A percentile compares a stretch with the other conserved stretches of the same genome.
Conservation (phyloP, 164 flowering plant species). For the Macadamia tetraphylla region DNA sequence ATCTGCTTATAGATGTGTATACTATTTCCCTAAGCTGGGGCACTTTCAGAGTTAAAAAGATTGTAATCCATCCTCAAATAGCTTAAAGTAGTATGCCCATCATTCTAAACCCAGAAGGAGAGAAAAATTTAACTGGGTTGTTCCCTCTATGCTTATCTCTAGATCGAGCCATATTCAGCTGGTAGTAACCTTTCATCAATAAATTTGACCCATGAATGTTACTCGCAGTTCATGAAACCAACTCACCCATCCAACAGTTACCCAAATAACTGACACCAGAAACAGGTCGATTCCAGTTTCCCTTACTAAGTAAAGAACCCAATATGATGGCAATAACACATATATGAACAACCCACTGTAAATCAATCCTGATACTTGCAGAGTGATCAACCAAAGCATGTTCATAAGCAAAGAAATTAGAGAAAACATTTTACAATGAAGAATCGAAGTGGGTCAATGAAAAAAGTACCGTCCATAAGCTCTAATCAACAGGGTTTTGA, state of each 20-base stretch:
- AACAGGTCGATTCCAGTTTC: neutral
- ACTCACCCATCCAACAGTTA: neutral
- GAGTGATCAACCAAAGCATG: neutral
- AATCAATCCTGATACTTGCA: neutral
- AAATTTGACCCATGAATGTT: too few relatives aligned
- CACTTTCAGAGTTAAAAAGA: too few relatives aligned
- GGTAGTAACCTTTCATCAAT: too few relatives aligned
- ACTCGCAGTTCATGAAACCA: neutral
- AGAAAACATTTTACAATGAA: neutral
- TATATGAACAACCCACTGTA: neutral
- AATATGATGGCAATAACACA: neutral
- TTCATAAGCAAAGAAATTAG: neutral
- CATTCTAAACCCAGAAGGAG: too few relatives aligned
- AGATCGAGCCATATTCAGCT: too few relatives aligned
- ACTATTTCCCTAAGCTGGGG: too few relatives aligned
- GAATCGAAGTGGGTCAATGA: neutral
- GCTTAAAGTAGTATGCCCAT: too few relatives aligned
- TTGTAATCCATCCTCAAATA: too few relatives aligned
- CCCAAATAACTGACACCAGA: neutral
- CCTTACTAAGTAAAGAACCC: neutral
- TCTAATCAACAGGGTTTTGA: constrained; percentile 7
- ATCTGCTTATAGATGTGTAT: too few relatives aligned
- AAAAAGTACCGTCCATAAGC: constrained; percentile 32
- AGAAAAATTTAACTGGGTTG: too few relatives aligned
- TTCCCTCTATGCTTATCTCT: too few relatives aligned